Base-by-base conservation (phyloP, 305 asterid genomes). In the Fraxinus nigra region DNA sequence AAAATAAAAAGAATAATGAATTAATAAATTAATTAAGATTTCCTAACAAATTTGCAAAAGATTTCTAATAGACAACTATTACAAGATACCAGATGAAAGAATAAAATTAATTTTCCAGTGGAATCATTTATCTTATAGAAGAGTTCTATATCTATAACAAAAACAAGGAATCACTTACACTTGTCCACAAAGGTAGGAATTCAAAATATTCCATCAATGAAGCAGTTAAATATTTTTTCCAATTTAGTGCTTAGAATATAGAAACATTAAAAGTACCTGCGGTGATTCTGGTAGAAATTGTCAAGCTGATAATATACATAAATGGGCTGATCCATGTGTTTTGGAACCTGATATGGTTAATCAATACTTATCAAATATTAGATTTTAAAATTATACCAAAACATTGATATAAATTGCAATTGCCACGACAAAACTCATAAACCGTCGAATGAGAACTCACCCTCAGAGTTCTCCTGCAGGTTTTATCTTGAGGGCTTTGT, bases 281-380 rank as follows among this genome's bases (percentile, higher is more conserved):
- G 97, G 82, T 95, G 99, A 85, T 94, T 95, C 83, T 95, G 99
- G 90, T 92, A 95, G 89, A 86, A 95, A 82, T 91, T 84, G 81
- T 92, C 97, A 2, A 95, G 92, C 88, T 95, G 97, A 83, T 95
- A 95, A 87, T 95, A 94, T 72, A 95, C 96, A 79, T 70, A 92
- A 79, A 95, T 88, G 43, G 99, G 99, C 8, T 78, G 83, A 86
- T 79, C 90, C 98, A 95, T 95, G 79, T 75, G 80, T 88, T 91
- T 92, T 0, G 91, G 87, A 76, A 93, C 92, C 98, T 95, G 89
- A 33, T 33, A 80, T 40, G 38, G 56, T 81, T 32, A 54, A 40
- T 7, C 35, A 33, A 11, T 67, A 67, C 37, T 67, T 67, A 10
- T 67, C 18, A 67, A 67, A 67, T 26, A 1, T 28, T 67, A 26